Base-by-base conservation (phyloP, 176 grass and related monocot species). In the Elymus sibiricus region DNA sequence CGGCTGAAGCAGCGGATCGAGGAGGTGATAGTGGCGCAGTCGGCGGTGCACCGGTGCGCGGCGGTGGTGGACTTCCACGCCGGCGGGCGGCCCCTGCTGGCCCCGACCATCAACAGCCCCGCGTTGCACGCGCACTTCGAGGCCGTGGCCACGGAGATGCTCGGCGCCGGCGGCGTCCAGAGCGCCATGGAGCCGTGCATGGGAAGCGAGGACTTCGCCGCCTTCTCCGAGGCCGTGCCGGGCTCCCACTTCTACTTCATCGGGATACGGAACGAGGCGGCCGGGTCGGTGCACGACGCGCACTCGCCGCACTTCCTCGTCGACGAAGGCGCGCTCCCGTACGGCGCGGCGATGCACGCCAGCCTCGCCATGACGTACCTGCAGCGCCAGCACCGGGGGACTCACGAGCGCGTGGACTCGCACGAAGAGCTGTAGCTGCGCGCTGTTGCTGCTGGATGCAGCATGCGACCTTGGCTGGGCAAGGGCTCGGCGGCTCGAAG, bases 191-290 rank as follows among this genome's bases (percentile, higher is more conserved):
- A 76, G 35, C 96, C 82, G 5, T 39, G 74, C 42, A 98, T 95
- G 96, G 96, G 96, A 6, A 83, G 91, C 26, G 96, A 98, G 85
- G 96, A 98, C 88, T 98, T 98, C 46, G 62, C 96, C 9, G 40
- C 63, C 75, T 98, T 86, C 86, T 53, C 89, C 15, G 88, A 88
- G 46, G 93, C 87, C 38, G 93, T 98, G 7, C 96, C 93, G 1
- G 5, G 55, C 11, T 74, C 92, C 13, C 86, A 91, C 66, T 98
- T 95, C 88, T 98, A 98, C 86, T 98, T 94, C 75, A 60, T 98
- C 37, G 96, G 96, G 53, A 84, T 89, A 38, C 14, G 77, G 11
- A 87, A 91, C 65, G 92, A 84, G 32, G 25, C 77, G 3, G 13
- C 28, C 12, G 91, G 83, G 7, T 63, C 72, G 17, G 64, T 58